Base-by-base conservation (phyloP, 257 asterid species). In the Voacanga thouarsii region DNA sequence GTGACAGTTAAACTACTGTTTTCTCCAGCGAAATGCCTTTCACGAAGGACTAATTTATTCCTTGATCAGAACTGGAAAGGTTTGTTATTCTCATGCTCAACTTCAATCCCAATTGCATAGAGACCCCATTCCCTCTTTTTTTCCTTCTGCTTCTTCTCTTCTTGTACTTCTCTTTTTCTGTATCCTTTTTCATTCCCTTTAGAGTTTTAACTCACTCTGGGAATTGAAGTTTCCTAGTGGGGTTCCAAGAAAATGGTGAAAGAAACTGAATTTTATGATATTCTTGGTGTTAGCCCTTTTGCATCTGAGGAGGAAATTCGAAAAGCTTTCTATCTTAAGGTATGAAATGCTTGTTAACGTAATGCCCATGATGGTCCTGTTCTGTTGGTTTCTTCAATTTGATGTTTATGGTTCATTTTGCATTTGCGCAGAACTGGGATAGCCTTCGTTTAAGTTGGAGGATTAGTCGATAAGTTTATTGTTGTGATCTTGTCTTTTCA, bases 291-390 rank as follows among this genome's bases (percentile, higher is more conserved):
- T 66, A 69, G 74, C 49, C 88, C 97, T 44, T 82, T 81, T 33
- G 97, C 97, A 23, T 86, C 97, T 0, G 97, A 88, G 81, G 96
- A 86, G 72, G 95, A 94, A 53, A 90, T 94, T 80, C 91, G 92
- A 77, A 92, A 90, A 85, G 97, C 96, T 37, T 94, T 90, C 78
- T 94, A 92, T 82, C 89, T 90, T 15, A 94, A 92, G 99, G 98
- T 94, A 41, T 16, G 73, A 33, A 41, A 21, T 41, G 51, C 2
- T 41, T 41, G 19, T 68, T 68, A 41, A 18, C 8, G 39, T 9
- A 41, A 41, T 68, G 73, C 71, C 19, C 9, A 4, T 19, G 50
- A 19, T 37, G 49, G 11, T 39, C 73, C 73, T 41, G 33, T 68
- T 41, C 51, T 41, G 9, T 21, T 41, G 72, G 30, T 41, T 39